phyloP scores from a whole-genome alignment of 768 basidiomycete genomes.

The Naganishia vaughanmartiniae region DNA sequence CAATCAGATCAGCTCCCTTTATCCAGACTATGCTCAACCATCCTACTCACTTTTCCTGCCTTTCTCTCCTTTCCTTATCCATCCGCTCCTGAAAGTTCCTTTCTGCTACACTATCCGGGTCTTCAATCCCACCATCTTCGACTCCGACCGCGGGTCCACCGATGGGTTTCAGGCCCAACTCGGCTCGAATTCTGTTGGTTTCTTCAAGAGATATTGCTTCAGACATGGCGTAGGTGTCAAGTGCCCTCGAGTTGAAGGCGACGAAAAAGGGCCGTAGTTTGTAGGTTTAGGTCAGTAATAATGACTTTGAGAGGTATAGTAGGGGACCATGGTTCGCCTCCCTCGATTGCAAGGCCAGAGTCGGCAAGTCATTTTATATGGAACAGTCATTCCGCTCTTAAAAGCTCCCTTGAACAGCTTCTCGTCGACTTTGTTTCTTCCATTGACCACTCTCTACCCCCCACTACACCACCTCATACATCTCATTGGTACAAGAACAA shows the following conservation, averaged over 20 bases:
- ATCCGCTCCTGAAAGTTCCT: slow-evolving; percentile 75
- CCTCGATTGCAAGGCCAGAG: slow-evolving; percentile 3
- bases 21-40: not conserved
- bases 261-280: not conserved
- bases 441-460: not conserved
- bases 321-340: not conserved
- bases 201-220: slow-evolving; percentile 50
- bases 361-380: not conserved
- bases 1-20: not conserved
- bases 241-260: not conserved
- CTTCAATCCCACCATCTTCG: slow-evolving; percentile 35
- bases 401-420: too few species aligned
- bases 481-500: too few species aligned
- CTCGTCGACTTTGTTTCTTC: not conserved
- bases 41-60: slow-evolving; percentile 55
- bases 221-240: slow-evolving; percentile 16
- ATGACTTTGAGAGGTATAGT: not conserved
- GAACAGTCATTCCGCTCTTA: too few species aligned
- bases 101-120: slow-evolving; percentile 73
- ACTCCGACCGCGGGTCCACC: not conserved
- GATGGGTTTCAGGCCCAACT: slow-evolving; percentile 87
- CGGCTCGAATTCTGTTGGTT: slow-evolving; percentile 77
- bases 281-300: not conserved
- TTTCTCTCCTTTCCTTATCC: slow-evolving; percentile 67
- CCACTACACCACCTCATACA: not conserved